Conservation (phyloP, 2,329 filamentous ascomycete species). For the Macrophomina pseudophaseolina region DNA sequence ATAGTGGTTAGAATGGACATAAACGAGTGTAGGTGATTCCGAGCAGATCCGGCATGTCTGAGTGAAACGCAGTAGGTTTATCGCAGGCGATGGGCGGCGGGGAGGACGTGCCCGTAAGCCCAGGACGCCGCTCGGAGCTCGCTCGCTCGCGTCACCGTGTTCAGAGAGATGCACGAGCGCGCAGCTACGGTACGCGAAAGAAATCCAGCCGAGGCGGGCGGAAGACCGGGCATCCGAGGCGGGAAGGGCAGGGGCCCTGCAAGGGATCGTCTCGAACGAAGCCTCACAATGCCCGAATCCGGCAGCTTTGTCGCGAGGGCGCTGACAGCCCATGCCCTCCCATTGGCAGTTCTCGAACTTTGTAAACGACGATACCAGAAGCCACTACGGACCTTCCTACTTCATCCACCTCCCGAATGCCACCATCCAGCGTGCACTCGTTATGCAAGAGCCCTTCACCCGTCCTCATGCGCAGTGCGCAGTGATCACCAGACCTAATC, state of each 20-base stretch:
- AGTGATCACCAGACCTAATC: constrained; percentile 1
- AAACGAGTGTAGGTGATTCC: constrained; percentile 22
- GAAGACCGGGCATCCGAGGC: background rate
- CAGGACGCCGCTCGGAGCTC: constrained; percentile 14
- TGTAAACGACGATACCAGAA: background rate
- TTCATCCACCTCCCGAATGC: background rate
- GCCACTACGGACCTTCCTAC: constrained; percentile 8
- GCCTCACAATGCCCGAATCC: constrained; percentile 5
- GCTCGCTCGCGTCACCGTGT: constrained; percentile 17
- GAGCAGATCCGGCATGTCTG: constrained; percentile 16
- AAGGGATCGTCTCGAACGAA: constrained; percentile 15
- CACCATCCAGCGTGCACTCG: background rate
- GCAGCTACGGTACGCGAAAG: constrained; percentile 1
- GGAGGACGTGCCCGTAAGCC: constrained; percentile 18
- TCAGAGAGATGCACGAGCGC: constrained; percentile 8
- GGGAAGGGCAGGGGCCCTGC: constrained; percentile 4
- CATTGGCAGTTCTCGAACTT: background rate
- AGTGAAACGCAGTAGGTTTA: background rate
- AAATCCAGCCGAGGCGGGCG: constrained; percentile 16
- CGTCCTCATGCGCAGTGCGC: background rate
- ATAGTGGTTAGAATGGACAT: constrained; percentile 1
- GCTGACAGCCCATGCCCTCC: background rate
- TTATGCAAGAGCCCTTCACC: background rate
- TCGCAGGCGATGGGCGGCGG: constrained; percentile 13
- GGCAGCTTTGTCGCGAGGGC: constrained; percentile 9